These are phyloP conservation scores for Aspergillus oerlinghausenensis DNA, from an alignment of 2,329 filamentous ascomycete species.

Conservation along the genomic window DNA sequence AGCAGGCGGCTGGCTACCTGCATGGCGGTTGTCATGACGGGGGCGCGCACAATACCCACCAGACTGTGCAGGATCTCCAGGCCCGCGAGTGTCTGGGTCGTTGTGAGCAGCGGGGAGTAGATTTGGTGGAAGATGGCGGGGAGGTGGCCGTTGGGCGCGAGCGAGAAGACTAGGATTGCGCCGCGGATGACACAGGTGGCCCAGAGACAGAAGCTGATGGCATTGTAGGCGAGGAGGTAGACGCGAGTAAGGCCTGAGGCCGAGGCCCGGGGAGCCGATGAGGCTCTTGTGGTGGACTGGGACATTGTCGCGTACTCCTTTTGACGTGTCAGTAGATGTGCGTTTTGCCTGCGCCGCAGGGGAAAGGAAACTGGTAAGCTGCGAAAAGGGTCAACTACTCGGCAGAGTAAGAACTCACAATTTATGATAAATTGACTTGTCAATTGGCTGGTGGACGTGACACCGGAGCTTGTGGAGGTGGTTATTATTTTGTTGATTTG, in stretches of 20 bases:
- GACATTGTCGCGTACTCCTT: constrained; percentile 11
- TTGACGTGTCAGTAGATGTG: neutral
- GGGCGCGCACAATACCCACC: constrained; percentile 76
- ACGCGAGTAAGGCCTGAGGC: constrained; percentile 50
- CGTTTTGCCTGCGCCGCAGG: neutral
- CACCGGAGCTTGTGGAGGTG: neutral
- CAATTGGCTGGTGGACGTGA: neutral
- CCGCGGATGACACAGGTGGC: constrained; percentile 68
- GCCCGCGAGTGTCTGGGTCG: constrained; percentile 76
- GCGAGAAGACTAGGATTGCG: constrained; percentile 50
- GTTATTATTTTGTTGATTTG: neutral
- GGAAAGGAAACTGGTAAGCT: no score
- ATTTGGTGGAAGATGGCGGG: constrained; percentile 44
- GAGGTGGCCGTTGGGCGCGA: constrained; percentile 46
- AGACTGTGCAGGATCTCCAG: constrained; percentile 81
- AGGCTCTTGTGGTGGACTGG: constrained; percentile 7
- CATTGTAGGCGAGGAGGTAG: constrained; percentile 86
- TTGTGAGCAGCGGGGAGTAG: constrained; percentile 39
- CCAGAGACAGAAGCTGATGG: constrained; percentile 73
- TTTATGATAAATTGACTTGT: neutral
- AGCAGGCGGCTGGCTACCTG: constrained; percentile 85
- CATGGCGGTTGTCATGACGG: constrained; percentile 78
- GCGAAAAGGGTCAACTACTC: no score
- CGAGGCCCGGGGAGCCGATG: constrained; percentile 11
- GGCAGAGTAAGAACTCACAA: neutral